Base-by-base conservation (phyloP, 768 basidiomycete genomes). In the Leucocoprinus sp. region DNA sequence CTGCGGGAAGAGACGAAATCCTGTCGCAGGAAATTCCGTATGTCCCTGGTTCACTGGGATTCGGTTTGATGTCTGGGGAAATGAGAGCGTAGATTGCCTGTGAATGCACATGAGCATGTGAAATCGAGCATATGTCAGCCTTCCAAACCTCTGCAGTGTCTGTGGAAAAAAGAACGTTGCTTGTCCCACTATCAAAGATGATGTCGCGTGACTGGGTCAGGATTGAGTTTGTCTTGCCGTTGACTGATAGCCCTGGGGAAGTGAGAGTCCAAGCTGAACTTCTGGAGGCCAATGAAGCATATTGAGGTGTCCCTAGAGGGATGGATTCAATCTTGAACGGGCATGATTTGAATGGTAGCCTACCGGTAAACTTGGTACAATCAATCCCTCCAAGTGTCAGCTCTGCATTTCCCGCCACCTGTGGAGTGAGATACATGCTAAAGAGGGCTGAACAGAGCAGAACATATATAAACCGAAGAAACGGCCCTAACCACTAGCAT, bases 161-260 rank as follows among this genome's bases (percentile, higher is more conserved):
- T 17, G 72, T 70, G 34, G 69, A 63, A 46, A 78, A 74, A 17
- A 77, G 56, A 31, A 78, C 57, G 55, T 78, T 79, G 54, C 73
- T 74, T 18, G 75, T 78, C 26, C 78, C 75, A 48, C 70, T 72
- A 58, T 79, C 76, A 51, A 78, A 78, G 39, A 78, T 75, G 54
- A 79, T 64, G 37, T 52, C 66, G 21, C 73, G 67, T 35, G 55
- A 52, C 8, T 57, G 55, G 41, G 65, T 66, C 38, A 78, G 59
- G 6, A 66, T 45, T 6, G 63, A 59, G 9, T 60, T 74, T 2
- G 75, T 73, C 56, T 71, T 64, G 21, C 76, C 75, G 49, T 79
- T 79, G 34, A 80, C 74, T 19, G 59, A 68, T 34, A 78, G 59
- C 26, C 61, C 55, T 26, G 72, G 62, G 4, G 75, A 78, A 18